A percentile compares a stretch with the other conserved stretches of the same genome.
These are phyloP conservation scores for Aspergillaceae sp. DNA, from an alignment of 2,329 filamentous ascomycete species.

Conservation along the genomic window DNA sequence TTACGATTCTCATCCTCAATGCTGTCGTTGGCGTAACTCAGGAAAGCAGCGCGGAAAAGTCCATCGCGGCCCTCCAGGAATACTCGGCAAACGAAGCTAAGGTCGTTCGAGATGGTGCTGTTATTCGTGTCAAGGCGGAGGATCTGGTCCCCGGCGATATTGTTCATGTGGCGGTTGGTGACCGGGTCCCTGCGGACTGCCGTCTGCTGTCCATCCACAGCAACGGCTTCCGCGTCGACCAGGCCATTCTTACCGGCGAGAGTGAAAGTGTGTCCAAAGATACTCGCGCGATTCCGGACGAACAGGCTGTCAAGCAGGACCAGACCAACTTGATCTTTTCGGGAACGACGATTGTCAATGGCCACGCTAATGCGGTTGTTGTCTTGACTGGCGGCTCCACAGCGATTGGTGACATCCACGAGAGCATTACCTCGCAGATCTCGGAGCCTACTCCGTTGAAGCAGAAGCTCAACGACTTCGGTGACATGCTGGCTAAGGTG, in stretches of 20 bases:
- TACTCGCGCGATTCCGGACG: conserved; percentile 58
- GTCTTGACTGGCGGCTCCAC: conserved; percentile 83
- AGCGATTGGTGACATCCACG: conserved; percentile 96
- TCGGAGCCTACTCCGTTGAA: conserved; percentile 95
- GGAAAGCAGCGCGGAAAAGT: conserved; percentile 97
- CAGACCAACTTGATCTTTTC: conserved; percentile 98
- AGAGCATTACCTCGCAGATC: conserved; percentile 96
- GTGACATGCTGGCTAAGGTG: conserved; percentile 90
- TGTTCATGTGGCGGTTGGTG: conserved; percentile 77
- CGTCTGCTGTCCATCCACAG: conserved; percentile 81
- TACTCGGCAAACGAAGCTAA: conserved; percentile 98
- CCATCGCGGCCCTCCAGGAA: conserved; percentile 94
- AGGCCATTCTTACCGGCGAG: conserved; percentile 94
- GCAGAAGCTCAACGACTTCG: conserved; percentile 98
- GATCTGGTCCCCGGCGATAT: conserved; percentile 93
- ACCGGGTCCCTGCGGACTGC: conserved; percentile 92
- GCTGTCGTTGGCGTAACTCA: conserved; percentile 95
- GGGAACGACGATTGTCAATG: conserved; percentile 91
- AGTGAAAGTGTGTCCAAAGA: conserved; percentile 95
- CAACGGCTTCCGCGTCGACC: conserved; percentile 95
- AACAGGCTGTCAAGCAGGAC: conserved; percentile 88
- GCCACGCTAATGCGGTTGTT: conserved; percentile 83
- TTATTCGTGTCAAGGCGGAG: conserved; percentile 84
- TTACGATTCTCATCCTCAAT: conserved; percentile 94
- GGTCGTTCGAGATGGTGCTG: conserved; percentile 73